Evolutionary conservation across 2,329 filamentous ascomycete genomes (phyloP).

Genomic region (Tolypocladium sp.): DNA sequence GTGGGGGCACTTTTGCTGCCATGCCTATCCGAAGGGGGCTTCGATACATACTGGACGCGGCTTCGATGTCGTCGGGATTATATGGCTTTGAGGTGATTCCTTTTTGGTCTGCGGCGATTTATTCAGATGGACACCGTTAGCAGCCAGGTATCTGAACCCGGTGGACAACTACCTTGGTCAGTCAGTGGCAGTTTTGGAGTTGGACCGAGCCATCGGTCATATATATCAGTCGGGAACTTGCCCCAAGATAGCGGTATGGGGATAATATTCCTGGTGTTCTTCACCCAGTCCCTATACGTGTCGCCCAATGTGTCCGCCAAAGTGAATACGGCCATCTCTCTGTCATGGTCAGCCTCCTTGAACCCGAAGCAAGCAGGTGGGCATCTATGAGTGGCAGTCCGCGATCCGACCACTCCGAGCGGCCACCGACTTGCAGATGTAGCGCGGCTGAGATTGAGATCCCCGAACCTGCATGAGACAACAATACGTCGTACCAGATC

Average conservation of each 20-base stretch:
- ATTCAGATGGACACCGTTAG: neutral
- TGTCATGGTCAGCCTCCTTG: neutral
- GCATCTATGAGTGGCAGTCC: neutral
- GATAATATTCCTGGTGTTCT: too few relatives aligned
- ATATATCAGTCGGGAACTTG: neutral
- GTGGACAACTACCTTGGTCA: neutral
- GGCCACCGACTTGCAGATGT: neutral
- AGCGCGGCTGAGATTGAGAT: neutral
- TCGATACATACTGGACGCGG: neutral
- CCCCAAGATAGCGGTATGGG: neutral
- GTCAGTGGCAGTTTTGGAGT: neutral
- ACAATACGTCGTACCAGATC: neutral
- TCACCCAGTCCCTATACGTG: too few relatives aligned
- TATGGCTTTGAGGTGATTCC: neutral
- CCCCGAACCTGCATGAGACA: neutral
- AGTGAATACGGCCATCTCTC: neutral
- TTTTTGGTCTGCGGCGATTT: neutral
- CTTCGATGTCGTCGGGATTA: neutral
- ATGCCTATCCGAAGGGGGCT: neutral
- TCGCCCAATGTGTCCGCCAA: too few relatives aligned
- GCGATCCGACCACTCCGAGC: neutral
- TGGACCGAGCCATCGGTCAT: neutral
- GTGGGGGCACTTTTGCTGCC: constrained; percentile 46
- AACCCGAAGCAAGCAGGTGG: neutral
- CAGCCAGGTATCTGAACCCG: neutral